Conservation (phyloP, 2,329 filamentous ascomycete genomes). For the Cladosporium sp. region DNA sequence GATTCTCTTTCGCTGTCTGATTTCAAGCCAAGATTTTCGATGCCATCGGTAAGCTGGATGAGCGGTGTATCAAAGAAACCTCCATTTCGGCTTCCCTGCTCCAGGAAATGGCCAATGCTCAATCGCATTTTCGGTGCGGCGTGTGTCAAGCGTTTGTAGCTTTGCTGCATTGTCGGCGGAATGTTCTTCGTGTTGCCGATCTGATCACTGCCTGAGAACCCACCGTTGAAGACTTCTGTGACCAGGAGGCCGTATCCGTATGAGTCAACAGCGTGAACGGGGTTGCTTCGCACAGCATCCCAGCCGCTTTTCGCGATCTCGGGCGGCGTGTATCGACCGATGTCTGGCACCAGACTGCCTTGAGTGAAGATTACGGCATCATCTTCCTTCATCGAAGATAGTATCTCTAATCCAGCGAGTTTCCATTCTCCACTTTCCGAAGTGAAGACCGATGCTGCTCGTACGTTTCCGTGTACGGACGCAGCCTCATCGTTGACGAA, state of each 20-base stretch:
- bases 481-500: slow-evolving; percentile 93
- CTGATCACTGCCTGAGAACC: slow-evolving; percentile 71
- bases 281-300: slow-evolving; percentile 81
- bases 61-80: slow-evolving; percentile 91
- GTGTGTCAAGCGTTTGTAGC: slow-evolving; percentile 84
- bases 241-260: slow-evolving; percentile 81
- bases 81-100: slow-evolving; percentile 75
- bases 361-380: slow-evolving; percentile 90
- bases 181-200: slow-evolving; percentile 80
- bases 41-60: slow-evolving; percentile 86
- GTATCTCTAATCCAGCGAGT: slow-evolving; percentile 83
- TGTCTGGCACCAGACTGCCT: slow-evolving; percentile 81
- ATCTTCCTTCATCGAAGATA: slow-evolving; percentile 94
- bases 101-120: slow-evolving; percentile 78
- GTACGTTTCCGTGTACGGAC: slow-evolving; percentile 83
- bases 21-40: slow-evolving; percentile 90
- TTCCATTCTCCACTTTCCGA: slow-evolving; percentile 98
- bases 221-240: slow-evolving; percentile 87
- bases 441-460: slow-evolving; percentile 82
- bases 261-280: slow-evolving; percentile 75
- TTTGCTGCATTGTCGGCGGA: slow-evolving; percentile 80
- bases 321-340: slow-evolving; percentile 76
- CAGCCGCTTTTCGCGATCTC: slow-evolving; percentile 85
- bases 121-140: slow-evolving; percentile 84
- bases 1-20: slow-evolving; percentile 75